Evolutionary conservation across 176 grass and related monocot genomes (phyloP).

Genomic region (Pharus latifolius): DNA sequence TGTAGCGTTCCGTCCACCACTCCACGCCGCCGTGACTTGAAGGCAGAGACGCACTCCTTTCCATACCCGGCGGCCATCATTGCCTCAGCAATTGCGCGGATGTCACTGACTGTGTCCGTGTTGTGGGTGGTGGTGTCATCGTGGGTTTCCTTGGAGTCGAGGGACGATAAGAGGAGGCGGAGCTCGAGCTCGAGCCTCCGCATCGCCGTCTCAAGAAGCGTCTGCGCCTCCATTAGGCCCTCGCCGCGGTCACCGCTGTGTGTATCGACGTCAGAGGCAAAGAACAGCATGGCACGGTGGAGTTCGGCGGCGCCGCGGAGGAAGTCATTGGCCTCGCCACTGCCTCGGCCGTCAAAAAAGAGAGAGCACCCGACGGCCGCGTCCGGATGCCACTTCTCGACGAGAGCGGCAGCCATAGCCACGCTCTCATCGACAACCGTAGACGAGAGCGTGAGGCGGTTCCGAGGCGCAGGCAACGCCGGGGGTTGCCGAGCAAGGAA

Average conservation of each 20-base stretch:
- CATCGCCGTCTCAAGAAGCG: conserved; percentile 54
- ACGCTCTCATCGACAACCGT: conserved; percentile 39
- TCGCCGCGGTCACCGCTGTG: not conserved
- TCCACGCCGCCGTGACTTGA: conserved; percentile 32
- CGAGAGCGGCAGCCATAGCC: conserved; percentile 22
- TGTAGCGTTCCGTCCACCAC: conserved; percentile 16
- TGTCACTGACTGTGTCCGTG: too few species aligned
- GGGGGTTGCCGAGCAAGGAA: too few species aligned
- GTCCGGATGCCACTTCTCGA: conserved; percentile 44
- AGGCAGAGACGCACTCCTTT: conserved; percentile 55
- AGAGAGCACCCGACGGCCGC: not conserved
- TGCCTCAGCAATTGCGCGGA: conserved; percentile 14
- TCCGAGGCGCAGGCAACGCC: not conserved
- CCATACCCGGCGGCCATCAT: conserved; percentile 74
- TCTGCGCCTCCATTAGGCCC: conserved; percentile 41
- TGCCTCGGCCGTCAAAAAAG: not conserved
- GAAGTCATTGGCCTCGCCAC: conserved; percentile 16
- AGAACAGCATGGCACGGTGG: conserved; percentile 53
- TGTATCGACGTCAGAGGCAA: conserved; percentile 2
- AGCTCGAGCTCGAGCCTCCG: conserved; percentile 52
- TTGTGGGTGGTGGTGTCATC: not conserved
- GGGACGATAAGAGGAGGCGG: conserved; percentile 13
- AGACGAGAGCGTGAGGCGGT: conserved; percentile 23
- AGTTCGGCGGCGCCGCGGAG: conserved; percentile 36
- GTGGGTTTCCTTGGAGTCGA: not conserved